Percentiles rank a stretch among this genome's conserved stretches.
Evolutionary conservation across 495 filamentous ascomycete species (phyloP).

Genomic region (Penicillium subrubescens): DNA sequence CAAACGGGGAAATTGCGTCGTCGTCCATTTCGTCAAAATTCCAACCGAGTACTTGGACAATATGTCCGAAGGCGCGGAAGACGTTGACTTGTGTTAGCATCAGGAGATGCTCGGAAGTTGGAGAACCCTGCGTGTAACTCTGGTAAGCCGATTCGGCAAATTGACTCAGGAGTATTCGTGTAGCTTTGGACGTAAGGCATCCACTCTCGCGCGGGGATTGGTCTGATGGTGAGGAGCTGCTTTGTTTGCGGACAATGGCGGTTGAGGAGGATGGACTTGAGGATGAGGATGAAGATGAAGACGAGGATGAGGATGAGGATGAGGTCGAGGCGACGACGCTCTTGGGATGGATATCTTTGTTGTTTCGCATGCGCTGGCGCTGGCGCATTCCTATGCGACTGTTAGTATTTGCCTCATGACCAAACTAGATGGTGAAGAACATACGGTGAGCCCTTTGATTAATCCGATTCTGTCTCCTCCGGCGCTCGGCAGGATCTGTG

Average conservation of each 20-base stretch:
- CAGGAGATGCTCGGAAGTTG: slow-evolving; percentile 44
- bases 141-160: slow-evolving; percentile 34
- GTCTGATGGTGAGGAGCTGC: background rate
- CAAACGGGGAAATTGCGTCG: slow-evolving; percentile 40
- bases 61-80: slow-evolving; percentile 38
- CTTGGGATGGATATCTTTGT: slow-evolving; percentile 21
- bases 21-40: slow-evolving; percentile 31
- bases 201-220: background rate
- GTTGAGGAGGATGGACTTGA: background rate
- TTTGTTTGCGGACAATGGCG: background rate
- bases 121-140: slow-evolving; percentile 34
- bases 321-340: slow-evolving; percentile 11
- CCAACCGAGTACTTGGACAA: slow-evolving; percentile 20
- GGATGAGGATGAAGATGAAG: no score
- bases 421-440: background rate
- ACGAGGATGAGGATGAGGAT: slow-evolving; percentile 2
- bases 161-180: slow-evolving; percentile 15
- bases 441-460: slow-evolving; percentile 47
- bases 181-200: background rate
- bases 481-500: slow-evolving; percentile 40
- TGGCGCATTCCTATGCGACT: slow-evolving; percentile 3
- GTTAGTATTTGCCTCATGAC: background rate
- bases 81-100: slow-evolving; percentile 45
- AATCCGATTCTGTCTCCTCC: slow-evolving; percentile 45
- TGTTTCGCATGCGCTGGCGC: slow-evolving; percentile 12